Evolutionary conservation across 805 yeast species (phyloP).

Genomic region (Saccharomycopsis sp.): DNA sequence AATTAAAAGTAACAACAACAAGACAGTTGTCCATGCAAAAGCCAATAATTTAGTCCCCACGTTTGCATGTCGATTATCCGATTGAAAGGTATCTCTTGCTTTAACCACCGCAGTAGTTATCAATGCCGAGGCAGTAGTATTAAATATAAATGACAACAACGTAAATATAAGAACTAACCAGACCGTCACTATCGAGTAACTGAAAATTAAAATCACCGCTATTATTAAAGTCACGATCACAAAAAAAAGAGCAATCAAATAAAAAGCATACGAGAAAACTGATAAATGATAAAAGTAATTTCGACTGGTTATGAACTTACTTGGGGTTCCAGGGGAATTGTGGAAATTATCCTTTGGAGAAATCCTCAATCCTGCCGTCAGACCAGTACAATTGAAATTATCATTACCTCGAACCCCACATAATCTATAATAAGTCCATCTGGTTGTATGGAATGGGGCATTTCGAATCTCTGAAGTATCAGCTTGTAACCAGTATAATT

Average conservation of each 20-base stretch:
- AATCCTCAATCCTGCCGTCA: conserved; percentile 28
- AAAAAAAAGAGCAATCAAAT: conserved; percentile 53
- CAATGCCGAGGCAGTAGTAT: conserved; percentile 39
- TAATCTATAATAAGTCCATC: conserved; percentile 6
- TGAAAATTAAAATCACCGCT: conserved; percentile 27
- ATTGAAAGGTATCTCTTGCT: conserved; percentile 43
- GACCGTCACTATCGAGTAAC: conserved; percentile 23
- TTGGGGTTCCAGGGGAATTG: conserved; percentile 46
- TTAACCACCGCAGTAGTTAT: conserved; percentile 50
- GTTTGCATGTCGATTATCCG: conserved; percentile 35
- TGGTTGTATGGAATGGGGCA: background rate
- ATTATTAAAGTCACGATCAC: conserved; percentile 38
- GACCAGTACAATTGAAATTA: background rate
- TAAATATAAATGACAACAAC: conserved; percentile 36
- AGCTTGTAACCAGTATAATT: conserved; percentile 35
- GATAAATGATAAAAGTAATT: conserved; percentile 55
- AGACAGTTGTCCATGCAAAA: conserved; percentile 53
- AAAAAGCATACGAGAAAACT: conserved; percentile 58
- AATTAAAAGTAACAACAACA: too few relatives aligned
- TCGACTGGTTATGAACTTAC: conserved; percentile 46
- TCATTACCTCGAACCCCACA: background rate
- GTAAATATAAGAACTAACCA: conserved; percentile 22
- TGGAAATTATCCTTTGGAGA: conserved; percentile 71
- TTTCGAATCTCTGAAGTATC: background rate
- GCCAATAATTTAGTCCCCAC: conserved; percentile 49